phyloP scores from a whole-genome alignment of 2,329 filamentous ascomycete species.

The Phoma sp. region DNA sequence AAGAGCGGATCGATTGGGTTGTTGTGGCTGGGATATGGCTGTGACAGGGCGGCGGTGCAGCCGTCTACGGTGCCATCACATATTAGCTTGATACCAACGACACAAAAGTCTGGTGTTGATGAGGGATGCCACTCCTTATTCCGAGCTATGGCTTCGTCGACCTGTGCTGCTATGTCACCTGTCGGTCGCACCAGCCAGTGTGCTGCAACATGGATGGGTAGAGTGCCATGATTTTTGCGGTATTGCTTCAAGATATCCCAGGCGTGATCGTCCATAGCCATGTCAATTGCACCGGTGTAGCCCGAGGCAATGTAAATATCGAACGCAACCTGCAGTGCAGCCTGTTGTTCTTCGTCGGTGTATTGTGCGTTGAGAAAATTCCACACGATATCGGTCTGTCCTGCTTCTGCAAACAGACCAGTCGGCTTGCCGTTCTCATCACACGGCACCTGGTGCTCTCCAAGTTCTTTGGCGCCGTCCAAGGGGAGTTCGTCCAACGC shows the following conservation, averaged over 20 bases:
- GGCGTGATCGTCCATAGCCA: conserved; percentile 48
- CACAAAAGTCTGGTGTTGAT: conserved; percentile 52
- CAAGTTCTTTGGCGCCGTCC: conserved; percentile 36
- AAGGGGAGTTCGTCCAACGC: conserved; percentile 56
- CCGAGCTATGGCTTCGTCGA: conserved; percentile 55
- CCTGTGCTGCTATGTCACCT: conserved; percentile 50
- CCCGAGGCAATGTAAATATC: conserved; percentile 54
- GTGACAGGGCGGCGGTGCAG: conserved; percentile 63
- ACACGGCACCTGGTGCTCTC: conserved; percentile 12
- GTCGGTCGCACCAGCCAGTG: conserved; percentile 59
- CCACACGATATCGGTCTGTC: conserved; percentile 48
- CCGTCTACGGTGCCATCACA: conserved; percentile 67
- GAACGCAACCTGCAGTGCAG: conserved; percentile 53
- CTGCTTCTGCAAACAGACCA: conserved; percentile 18
- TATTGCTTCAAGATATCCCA: conserved; percentile 41
- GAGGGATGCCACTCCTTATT: conserved; percentile 48
- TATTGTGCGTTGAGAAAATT: conserved; percentile 55
- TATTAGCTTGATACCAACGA: conserved; percentile 67
- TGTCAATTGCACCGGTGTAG: conserved; percentile 60
- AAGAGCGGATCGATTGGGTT: conserved; percentile 14
- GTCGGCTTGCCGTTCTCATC: conserved; percentile 15
- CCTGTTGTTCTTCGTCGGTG: conserved; percentile 52
- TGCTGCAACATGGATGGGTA: conserved; percentile 56
- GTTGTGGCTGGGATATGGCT: conserved; percentile 55
- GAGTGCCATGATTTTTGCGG: conserved; percentile 20